Base-by-base conservation (phyloP, 306 rosid genomes). In the Alnus glutinosa region DNA sequence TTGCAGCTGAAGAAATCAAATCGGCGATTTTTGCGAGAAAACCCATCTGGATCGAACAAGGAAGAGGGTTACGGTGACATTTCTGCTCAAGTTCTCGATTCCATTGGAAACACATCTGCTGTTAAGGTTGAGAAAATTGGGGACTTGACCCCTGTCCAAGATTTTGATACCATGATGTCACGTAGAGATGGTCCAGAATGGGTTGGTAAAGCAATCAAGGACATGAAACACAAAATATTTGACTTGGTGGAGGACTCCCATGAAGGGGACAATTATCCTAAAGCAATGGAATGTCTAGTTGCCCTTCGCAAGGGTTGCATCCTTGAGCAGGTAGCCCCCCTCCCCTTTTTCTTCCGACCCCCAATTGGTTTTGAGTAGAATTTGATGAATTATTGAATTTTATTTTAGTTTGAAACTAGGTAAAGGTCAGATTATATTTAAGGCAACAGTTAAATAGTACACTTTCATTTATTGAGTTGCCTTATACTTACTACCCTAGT, bases 241-340 rank as follows among this genome's bases (percentile, higher is more conserved):
- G 84, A 86, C 81, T 80, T 94, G 18, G 82, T 91, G 37, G 90
- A 89, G 87, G 89, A 91, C 77, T 92, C 98, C 28, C 75, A 57
- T n/a, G 81, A 89, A 64, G 89, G 97, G 5, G 92, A 94, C 83
- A 89, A 86, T 57, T 89, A 85, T 84, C 72, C 88, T 47, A 89
- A 86, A 81, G 95, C 92, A 48, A 34, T 83, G n/a, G 93, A 87
- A 63, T 88, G 85, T 78, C 86, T 94, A 75, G 76, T 78, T 37
- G 89, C 86, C 59, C 95, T 94, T 79, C 97, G 98, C 62, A 92
- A 91, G 82, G 98, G 90, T 76, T 94, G 97, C 85, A 81, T 94
- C 36, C 81, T 85, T 67, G 97, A 86, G 87, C 97, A 92, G 88
- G 98, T 94, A 81, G 44, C 86, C 39, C 76, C 18, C 48, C 63